Conservation (phyloP, 805 yeast genomes). For the Nakazawaea wyomingensis region DNA sequence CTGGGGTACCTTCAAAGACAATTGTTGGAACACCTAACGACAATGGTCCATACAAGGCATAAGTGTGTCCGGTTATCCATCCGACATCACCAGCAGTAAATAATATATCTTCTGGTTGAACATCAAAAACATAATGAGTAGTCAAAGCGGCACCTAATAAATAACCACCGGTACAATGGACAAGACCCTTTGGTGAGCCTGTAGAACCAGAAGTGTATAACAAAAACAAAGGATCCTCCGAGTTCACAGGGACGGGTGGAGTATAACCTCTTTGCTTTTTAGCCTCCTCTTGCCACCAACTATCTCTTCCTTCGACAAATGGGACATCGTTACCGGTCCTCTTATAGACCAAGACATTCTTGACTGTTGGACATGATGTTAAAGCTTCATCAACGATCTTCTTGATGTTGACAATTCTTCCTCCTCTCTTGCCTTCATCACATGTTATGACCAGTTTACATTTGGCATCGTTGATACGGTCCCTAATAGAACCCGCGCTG, state of each 20-base stretch:
- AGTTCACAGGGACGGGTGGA: conserved; percentile 80
- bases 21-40: conserved; percentile 84
- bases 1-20: conserved; percentile 96
- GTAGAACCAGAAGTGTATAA: conserved; percentile 98
- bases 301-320: conserved; percentile 76
- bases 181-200: conserved; percentile 97
- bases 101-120: conserved; percentile 79
- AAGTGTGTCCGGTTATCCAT: conserved; percentile 99
- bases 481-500: conserved; percentile 86
- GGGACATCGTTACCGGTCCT: conserved; percentile 82
- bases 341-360: conserved; percentile 80
- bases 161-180: conserved; percentile 93
- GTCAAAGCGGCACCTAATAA: conserved; percentile 88
- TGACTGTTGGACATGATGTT: conserved; percentile 64
- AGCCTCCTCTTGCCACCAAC: conserved; percentile 92
- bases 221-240: conserved; percentile 94
- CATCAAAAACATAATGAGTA: conserved; percentile 89
- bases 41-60: conserved; percentile 92
- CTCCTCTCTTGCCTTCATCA: conserved; percentile 95
- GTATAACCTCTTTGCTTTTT: conserved; percentile 75
- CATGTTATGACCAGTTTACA: conserved; percentile 86
- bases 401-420: conserved; percentile 87
- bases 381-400: conserved; percentile 94
- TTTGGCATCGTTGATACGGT: conserved; percentile 84
- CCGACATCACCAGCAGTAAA: conserved; percentile 99